Evolutionary conservation across 2,329 filamentous ascomycete species (phyloP), one percentile per base, ranked within the genome.

Genomic region (Colletotrichum orbiculare): DNA sequence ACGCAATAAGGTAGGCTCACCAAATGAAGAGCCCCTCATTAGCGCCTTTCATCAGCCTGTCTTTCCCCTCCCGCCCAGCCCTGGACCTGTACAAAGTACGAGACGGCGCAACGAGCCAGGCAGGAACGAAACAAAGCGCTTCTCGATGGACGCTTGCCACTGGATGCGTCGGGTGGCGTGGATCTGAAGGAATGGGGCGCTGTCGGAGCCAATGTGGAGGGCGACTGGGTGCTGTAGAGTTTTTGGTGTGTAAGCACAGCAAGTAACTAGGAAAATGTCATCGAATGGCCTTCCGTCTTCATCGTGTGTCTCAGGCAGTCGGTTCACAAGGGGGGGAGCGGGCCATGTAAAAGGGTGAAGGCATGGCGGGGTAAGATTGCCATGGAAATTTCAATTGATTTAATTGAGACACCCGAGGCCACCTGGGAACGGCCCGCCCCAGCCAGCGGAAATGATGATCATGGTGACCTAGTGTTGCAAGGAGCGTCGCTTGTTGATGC

Each of bases 341-440:
- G 17, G 17, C 17, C 15, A n/a, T 42, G 47, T 56, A 46, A 62
- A 34, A 12, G 54, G 54, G 38, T 34, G 35, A 34, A 34, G 47
- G 43, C 25, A 63, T 53, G 63, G 63, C 63, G 59, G 63, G 63
- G 63, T 66, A 63, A 53, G 25, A 54, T 53, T 64, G 37, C 17
- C 42, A 45, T 48, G 60, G 33, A 49, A 64, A 64, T 43, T 66
- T 48, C 8, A 57, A 42, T 43, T 56, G 59, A 57, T 66, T 17
- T 63, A 66, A 62, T 57, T 63, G 63, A 66, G 53, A 66, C 63
- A 66, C 37, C 52, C 47, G 56, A 37, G 39, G 41, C 41, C 47
- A 48, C 11, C 38, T 63, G 63, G 47, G 55, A 47, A 47, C 63
- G 63, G 63, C 63, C 59, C 59, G 59, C 63, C 17, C 38, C 15